Percentiles rank a stretch among this genome's conserved stretches.
phyloP scores from a whole-genome alignment of 2,329 filamentous ascomycete genomes.

The Septoria petroselini region DNA sequence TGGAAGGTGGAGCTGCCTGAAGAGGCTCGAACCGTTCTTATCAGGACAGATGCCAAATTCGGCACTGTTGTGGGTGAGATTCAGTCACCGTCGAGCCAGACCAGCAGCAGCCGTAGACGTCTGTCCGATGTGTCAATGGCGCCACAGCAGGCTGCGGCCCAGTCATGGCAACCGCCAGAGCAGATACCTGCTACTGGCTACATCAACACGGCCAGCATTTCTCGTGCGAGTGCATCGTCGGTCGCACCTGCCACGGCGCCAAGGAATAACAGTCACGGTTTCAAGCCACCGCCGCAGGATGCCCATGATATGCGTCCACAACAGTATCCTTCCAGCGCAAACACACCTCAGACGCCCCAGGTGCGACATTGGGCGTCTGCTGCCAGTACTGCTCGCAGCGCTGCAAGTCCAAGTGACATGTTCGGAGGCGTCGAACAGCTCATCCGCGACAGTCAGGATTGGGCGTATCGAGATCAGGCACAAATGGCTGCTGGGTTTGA shows the following conservation, averaged over 20 bases:
- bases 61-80: conserved; percentile 65
- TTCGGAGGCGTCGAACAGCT: conserved; percentile 61
- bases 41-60: conserved; percentile 75
- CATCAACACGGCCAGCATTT: neutral
- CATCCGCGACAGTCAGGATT: conserved; percentile 62
- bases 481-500: conserved; percentile 60
- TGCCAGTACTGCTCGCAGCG: conserved; percentile 25
- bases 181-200: neutral
- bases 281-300: conserved; percentile 26
- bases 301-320: conserved; percentile 26
- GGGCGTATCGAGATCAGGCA: conserved; percentile 59
- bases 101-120: conserved; percentile 5
- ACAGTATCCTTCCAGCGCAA: conserved; percentile 28
- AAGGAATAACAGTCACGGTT: conserved; percentile 19
- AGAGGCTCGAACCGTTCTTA: conserved; percentile 73
- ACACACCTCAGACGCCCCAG: conserved; percentile 22
- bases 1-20: conserved; percentile 86
- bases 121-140: conserved; percentile 16
- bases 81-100: conserved; percentile 46
- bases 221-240: neutral
- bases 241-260: conserved; percentile 12
- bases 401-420: conserved; percentile 49
- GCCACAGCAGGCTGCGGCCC: conserved; percentile 8
- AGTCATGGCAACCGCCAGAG: conserved; percentile 16
- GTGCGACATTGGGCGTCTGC: conserved; percentile 11